Base-by-base conservation (phyloP, 345 rosid genomes). In the Anastatica hierochuntica region DNA sequence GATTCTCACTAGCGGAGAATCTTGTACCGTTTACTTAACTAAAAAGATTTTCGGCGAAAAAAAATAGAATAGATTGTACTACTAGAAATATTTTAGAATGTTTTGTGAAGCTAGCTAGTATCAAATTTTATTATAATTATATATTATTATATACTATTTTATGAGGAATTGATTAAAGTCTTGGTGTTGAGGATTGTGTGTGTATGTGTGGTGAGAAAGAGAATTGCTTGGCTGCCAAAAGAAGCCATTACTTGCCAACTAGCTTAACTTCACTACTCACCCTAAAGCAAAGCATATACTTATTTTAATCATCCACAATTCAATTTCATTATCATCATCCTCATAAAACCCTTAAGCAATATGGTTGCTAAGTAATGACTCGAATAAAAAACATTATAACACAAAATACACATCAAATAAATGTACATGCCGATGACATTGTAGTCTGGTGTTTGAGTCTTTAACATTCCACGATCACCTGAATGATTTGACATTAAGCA, bases 141-240 rank as follows among this genome's bases (percentile, higher is more conserved):
- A n/a, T n/a, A n/a, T n/a, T n/a, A n/a, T n/a, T n/a, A n/a, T 41
- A 4, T 43, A 7, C 14, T 49, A 10, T 13, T 20, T 30, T 29
- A 2, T n/a, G 16, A 15, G 50, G 56, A 23, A 49, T 17, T 47
- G 13, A 13, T 39, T 19, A 10, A 56, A 56, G 57, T 56, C 56
- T 64, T 64, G 43, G 43, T 56, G 37, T 63, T 11, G 50, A 64
- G 68, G 68, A 55, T 55, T 30, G 60, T 53, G 31, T 39, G 58
- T 43, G 52, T 43, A 30, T n/a, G 12, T 2, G 15, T 10, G 10
- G 12, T 2, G 15, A 14, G 10, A 36, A 5, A 23, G 51, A 43
- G 65, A 45, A 60, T 52, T 59, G 66, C 71, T 67, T 67, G 66
- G 66, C 66, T 61, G 66, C 33, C 71, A 67, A 67, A 59, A 59